phyloP scores from a whole-genome alignment of 208 protist species.

The Wallacemonas sp. region DNA sequence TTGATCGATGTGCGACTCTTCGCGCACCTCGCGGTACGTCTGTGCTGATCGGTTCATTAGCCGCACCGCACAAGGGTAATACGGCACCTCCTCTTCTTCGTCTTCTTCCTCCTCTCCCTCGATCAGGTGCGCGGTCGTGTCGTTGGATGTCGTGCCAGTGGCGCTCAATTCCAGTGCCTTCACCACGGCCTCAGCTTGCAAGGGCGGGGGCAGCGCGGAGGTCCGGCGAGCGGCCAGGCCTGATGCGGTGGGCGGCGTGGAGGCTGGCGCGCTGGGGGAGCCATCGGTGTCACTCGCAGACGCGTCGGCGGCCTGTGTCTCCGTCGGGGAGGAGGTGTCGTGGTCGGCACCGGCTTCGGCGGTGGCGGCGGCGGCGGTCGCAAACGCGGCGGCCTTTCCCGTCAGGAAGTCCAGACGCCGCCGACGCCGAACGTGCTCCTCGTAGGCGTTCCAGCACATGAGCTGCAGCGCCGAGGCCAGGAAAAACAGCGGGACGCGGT shows the following conservation, averaged over 20 bases:
- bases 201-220: not conserved
- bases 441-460: conserved; percentile 75
- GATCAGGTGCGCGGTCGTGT: too few relatives aligned
- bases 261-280: not conserved
- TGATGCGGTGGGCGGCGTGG: not conserved
- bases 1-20: conserved; percentile 53
- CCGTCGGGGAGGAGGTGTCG: not conserved
- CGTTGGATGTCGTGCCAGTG: not conserved
- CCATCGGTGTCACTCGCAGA: not conserved
- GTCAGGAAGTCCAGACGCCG: not conserved
- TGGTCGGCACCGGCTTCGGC: not conserved
- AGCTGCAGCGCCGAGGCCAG: conserved; percentile 73
- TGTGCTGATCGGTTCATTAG: conserved; percentile 56
- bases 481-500: conserved; percentile 75
- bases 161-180: not conserved
- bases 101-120: not conserved
- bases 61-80: conserved; percentile 37
- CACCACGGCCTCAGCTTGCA: conserved; percentile 2
- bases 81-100: conserved; percentile 7
- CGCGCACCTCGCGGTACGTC: conserved; percentile 60
- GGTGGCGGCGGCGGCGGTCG: not conserved
- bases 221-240: not conserved
- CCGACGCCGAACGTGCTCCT: conserved; percentile 23
- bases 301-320: not conserved
- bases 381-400: not conserved